Percentiles rank a stretch among this genome's conserved stretches.
Conservation (phyloP, 1,284 basidiomycete species). For the Trametes sp. region DNA sequence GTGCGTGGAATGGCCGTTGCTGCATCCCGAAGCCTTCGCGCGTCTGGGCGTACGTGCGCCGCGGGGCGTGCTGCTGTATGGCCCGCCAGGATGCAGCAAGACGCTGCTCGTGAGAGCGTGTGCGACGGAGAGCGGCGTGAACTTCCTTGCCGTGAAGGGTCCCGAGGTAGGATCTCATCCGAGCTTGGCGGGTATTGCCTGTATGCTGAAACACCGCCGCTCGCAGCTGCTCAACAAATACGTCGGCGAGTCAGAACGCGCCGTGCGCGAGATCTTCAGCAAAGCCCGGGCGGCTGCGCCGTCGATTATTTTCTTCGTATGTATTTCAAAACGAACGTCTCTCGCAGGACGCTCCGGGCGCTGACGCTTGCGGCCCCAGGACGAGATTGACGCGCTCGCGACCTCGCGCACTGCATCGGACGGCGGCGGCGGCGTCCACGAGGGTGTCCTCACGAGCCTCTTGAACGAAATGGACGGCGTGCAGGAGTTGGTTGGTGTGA, state of each 20-base stretch:
- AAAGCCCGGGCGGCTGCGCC: slow-evolving; percentile 95
- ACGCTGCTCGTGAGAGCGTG: slow-evolving; percentile 94
- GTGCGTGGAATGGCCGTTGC: slow-evolving; percentile 94
- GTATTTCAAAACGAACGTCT: slow-evolving; percentile 40
- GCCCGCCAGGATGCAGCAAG: slow-evolving; percentile 98
- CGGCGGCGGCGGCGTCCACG: slow-evolving; percentile 66
- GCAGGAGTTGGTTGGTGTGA: slow-evolving; percentile 91
- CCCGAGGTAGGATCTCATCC: slow-evolving; percentile 76
- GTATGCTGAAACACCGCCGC: neutral
- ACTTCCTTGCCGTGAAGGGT: slow-evolving; percentile 98
- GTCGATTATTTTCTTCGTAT: slow-evolving; percentile 95
- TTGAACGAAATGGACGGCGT: slow-evolving; percentile 99
- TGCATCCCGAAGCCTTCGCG: slow-evolving; percentile 85
- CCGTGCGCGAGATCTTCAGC: slow-evolving; percentile 93
- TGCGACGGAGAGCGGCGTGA: slow-evolving; percentile 94
- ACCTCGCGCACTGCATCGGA: slow-evolving; percentile 76
- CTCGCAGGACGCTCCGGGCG: no score
- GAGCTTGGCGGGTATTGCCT: no score
- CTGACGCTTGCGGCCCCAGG: slow-evolving; percentile 55
- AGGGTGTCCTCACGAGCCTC: slow-evolving; percentile 92
- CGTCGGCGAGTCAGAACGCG: slow-evolving; percentile 96
- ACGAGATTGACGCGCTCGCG: slow-evolving; percentile 97
- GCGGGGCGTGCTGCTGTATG: slow-evolving; percentile 92
- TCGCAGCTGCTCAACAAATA: slow-evolving; percentile 92
- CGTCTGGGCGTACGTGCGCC: slow-evolving; percentile 91